Base-by-base conservation (phyloP, 768 basidiomycete species). In the Grammothele lineata region DNA sequence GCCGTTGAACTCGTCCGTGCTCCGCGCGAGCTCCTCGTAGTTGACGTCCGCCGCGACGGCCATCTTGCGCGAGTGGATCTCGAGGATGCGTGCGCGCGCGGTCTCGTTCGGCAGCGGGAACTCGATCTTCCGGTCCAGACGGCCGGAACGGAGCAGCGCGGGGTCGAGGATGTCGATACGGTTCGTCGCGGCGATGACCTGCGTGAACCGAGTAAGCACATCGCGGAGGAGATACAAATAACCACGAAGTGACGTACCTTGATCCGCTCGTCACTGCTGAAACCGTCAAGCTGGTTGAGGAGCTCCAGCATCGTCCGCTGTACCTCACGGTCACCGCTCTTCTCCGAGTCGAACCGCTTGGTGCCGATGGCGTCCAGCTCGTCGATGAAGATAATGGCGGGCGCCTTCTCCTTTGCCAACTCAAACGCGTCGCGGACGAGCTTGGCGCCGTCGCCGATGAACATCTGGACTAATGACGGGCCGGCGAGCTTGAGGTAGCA, bases 241-340 rank as follows among this genome's bases (percentile, higher is more conserved):
- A n/a, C n/a, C n/a, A n/a, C n/a, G 36, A 36, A 23, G 45, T 8
- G 15, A 47, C 72, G 37, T 56, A 86, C 94, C 83, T 99, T 99
- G 73, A 99, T 99, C 54, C 94, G 80, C 48, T 93, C 90, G 60
- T 98, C 94, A 57, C 90, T 93, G 50, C 91, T 87, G 70, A 99
- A 99, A 24, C 96, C 96, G 60, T 99, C 96, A 35, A 98, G 73
- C 68, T 99, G 96, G 66, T 99, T 99, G 53, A 99, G 80, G 37
- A 99, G 76, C 64, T 99, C 96, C 62, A 99, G 74, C 96, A 99
- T 99, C n/a, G 96, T 99, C 52, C 96, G 74, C 67, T 99, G 96
- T n/a, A 99, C 96, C 65, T 99, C 96, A 63, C 96, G 81, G 67
- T 99, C 96, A 52, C 96, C 96, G 60, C 91, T 91, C 78, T 98